Conservation (phyloP, 164 flowering plant genomes). For the Sedum album region DNA sequence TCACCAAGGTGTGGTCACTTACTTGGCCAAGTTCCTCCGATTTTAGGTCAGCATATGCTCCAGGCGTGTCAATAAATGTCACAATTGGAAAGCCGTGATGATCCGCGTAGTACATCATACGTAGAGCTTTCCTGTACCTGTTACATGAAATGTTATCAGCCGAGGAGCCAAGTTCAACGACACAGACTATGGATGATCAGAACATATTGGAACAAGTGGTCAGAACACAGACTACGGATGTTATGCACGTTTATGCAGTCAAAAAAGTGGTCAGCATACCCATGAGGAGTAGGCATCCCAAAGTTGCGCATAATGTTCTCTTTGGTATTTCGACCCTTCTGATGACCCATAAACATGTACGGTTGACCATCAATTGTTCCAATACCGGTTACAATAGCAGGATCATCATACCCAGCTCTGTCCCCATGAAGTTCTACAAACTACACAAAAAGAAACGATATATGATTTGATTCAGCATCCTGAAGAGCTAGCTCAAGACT, state of each 20-base stretch:
- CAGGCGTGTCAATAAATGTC: conserved; percentile 92
- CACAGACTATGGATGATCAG: not conserved
- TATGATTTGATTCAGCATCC: too few species aligned
- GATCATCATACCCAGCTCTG: conserved; percentile 94
- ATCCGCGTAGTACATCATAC: conserved; percentile 96
- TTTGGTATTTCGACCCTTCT: conserved; percentile 92
- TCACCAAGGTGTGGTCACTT: conserved; percentile 18
- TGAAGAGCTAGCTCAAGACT: not conserved
- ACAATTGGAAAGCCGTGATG: conserved; percentile 84
- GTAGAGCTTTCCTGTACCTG: conserved; percentile 93
- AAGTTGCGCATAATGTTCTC: conserved; percentile 91
- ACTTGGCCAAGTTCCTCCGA: conserved; percentile 92
- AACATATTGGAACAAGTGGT: not conserved
- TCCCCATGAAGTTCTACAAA: conserved; percentile 98
- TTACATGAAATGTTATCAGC: conserved; percentile 10
- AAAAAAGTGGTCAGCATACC: conserved; percentile 33
- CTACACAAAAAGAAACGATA: conserved; percentile 27
- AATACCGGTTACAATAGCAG: conserved; percentile 87
- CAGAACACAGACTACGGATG: not conserved
- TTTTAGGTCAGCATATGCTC: conserved; percentile 92
- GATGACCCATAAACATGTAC: conserved; percentile 96
- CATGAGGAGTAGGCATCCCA: conserved; percentile 99
- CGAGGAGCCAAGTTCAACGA: not conserved
- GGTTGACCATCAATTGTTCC: conserved; percentile 74
- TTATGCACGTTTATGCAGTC: conserved; percentile 3